Base-by-base conservation (phyloP, 176 grass and related monocot genomes). In the Pharus latifolius region DNA sequence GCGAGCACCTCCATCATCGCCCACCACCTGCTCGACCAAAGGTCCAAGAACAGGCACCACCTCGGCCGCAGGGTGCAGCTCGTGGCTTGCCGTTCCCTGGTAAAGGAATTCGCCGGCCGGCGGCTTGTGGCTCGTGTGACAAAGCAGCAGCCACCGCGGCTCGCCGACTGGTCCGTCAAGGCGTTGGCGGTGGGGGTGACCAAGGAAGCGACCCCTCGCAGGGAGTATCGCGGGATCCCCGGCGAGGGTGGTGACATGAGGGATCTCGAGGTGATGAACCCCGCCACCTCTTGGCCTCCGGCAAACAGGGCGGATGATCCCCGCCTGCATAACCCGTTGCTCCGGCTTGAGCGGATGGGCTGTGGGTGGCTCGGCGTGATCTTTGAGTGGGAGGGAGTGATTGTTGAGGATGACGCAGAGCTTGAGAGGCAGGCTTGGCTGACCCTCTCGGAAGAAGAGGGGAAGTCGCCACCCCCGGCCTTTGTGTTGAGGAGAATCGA, bases 361-460 rank as follows among this genome's bases (percentile, higher is more conserved):
- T 98, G 94, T 15, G 94, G 94, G 29, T 98, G 94, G 94, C 52
- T 98, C 0, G 90, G 74, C 12, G 94, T 85, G 29, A 98, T 98
- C 69, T 90, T 98, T 10, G 94, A 98, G 77, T 98, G 77, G 86
- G 94, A 98, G 42, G 94, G 94, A 4, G 89, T 98, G 50, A 69
- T 98, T 22, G 83, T 91, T 13, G 94, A 98, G 83, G 86, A 93
- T 46, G 84, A 98, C 13, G 72, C 89, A 0, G 46, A 83, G 48
- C 43, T 93, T 13, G 89, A 90, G 12, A 90, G 75, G 19, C 83
- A 81, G 65, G 86, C 94, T 6, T 98, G 94, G 94, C 16, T 93
- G 34, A 54, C 83, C 19, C 66, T 98, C 0, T 77, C 94, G 0
- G 48, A 91, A 19, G 87, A 98, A 57, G 89, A 98, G 27, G 89